These are phyloP conservation scores for Polyporus tsugae DNA, from an alignment of 1,284 basidiomycete genomes.

Conservation along the genomic window DNA sequence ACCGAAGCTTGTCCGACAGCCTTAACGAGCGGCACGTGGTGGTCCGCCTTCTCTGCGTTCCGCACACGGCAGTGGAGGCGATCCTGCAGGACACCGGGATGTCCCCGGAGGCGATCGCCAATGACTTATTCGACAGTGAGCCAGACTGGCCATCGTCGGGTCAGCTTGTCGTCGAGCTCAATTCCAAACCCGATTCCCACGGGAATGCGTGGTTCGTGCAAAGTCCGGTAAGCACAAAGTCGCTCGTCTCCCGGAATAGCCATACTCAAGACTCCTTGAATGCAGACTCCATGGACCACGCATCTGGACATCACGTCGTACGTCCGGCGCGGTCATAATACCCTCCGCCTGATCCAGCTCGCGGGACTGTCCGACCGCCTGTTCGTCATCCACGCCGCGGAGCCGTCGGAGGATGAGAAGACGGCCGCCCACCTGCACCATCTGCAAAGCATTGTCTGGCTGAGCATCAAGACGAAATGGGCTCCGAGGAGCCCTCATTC, in stretches of 20 bases:
- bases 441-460: slow-evolving; percentile 13
- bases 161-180: slow-evolving; percentile 54
- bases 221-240: slow-evolving; percentile 47
- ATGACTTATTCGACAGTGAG: slow-evolving; percentile 43
- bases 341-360: slow-evolving; percentile 55
- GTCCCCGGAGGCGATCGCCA: slow-evolving; percentile 43
- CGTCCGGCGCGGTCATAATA: slow-evolving; percentile 52
- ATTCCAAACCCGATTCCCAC: slow-evolving; percentile 37
- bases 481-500: slow-evolving; percentile 10
- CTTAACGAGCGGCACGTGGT: slow-evolving; percentile 38
- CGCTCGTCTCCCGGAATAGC: neutral
- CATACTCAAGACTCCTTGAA: neutral
- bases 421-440: neutral
- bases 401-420: slow-evolving; percentile 25
- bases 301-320: slow-evolving; percentile 49
- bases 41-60: slow-evolving; percentile 53
- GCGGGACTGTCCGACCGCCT: slow-evolving; percentile 47
- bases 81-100: slow-evolving; percentile 4
- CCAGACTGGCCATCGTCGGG: slow-evolving; percentile 58
- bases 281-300: neutral
- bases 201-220: slow-evolving; percentile 42
- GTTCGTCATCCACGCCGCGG: slow-evolving; percentile 50
- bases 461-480: slow-evolving; percentile 11
- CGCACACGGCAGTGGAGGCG: slow-evolving; percentile 39
- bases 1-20: slow-evolving; percentile 35